Evolutionary conservation across 2,329 filamentous ascomycete genomes (phyloP), one percentile per base, ranked within the genome.

Genomic region (Fusarium fujikuroi): DNA sequence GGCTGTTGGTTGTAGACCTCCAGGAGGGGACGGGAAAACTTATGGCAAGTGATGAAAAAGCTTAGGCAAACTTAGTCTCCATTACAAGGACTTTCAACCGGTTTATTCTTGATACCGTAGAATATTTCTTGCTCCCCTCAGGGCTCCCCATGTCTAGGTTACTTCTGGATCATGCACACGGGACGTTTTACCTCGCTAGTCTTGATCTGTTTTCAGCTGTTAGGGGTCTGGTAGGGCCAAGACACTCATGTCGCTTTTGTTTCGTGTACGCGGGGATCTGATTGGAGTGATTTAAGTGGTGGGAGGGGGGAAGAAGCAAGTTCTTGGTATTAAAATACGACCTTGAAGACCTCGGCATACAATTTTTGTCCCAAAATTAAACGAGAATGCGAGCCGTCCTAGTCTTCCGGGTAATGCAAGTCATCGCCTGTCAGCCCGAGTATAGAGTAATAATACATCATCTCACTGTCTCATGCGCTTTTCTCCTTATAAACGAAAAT

Each of bases 401-500:
- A 19, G 0, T 16, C 18, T 25, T 19, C 2, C 11, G 14, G 25
- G n/a, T 16, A n/a, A 23, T 23, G 23, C 34, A 28, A 25, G 3
- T 28, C 21, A 11, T 53, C 7, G 3, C 3, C 9, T 9, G 19
- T 15, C 12, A 5, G 32, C 16, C 15, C 32, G 21, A 32, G 16
- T 15, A 11, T 11, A 9, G 18, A 8, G 2, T 8, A 23, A 50
- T 14, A 6, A 23, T 23, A 7, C 15, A 19, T 30, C 30, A 30
- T 30, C 9, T 30, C 30, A 11, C 30, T 30, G 30, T 11, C 30
- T 30, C 30, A 30, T 30, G 9, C 30, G 30, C 30, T 30, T 30
- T 30, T 49, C 2, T 30, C 5, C 15, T 4, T 30, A 5, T 2
- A 0, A 32, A n/a, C 3, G 2, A 0, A 7, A 49, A 18, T 7